These are phyloP conservation scores for Tricholomella constricta DNA, from an alignment of 768 basidiomycete genomes.

Conservation along the genomic window DNA sequence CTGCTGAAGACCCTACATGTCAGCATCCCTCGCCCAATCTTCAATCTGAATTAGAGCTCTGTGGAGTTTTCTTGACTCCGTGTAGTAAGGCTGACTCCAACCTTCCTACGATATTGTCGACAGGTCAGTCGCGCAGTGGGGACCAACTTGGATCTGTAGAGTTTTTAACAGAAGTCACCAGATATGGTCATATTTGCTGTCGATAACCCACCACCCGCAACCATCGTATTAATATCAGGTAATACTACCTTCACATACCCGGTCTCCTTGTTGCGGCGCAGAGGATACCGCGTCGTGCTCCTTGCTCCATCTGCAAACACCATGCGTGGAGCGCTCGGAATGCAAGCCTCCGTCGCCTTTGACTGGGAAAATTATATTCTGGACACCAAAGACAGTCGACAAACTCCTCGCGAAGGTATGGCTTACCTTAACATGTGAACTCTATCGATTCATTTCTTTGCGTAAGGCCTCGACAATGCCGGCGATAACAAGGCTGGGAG, in stretches of 20 bases:
- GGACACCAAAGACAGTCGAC: neutral
- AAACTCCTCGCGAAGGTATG: neutral
- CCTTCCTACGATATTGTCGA: neutral
- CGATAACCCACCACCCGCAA: conserved; percentile 8
- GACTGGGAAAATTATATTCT: conserved; percentile 8
- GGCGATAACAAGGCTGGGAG: neutral
- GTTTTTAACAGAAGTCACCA: neutral
- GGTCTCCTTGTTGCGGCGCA: conserved; percentile 4
- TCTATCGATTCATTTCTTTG: neutral
- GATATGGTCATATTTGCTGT: conserved; percentile 15
- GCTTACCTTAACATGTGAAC: neutral
- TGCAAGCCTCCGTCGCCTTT: neutral
- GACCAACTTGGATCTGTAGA: neutral
- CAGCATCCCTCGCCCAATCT: neutral
- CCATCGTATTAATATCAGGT: conserved; percentile 15
- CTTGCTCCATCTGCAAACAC: neutral
- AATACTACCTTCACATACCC: conserved; percentile 1
- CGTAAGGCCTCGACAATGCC: neutral
- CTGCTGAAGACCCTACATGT: neutral
- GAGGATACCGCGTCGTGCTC: conserved; percentile 8
- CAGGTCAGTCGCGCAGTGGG: neutral
- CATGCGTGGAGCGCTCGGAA: neutral
- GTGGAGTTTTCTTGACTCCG: conserved; percentile 3
- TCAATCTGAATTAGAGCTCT: conserved; percentile 1
- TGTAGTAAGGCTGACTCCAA: neutral